These are phyloP conservation scores for Cyberlindnera maritima DNA, from an alignment of 805 yeast species.

Conservation along the genomic window DNA sequence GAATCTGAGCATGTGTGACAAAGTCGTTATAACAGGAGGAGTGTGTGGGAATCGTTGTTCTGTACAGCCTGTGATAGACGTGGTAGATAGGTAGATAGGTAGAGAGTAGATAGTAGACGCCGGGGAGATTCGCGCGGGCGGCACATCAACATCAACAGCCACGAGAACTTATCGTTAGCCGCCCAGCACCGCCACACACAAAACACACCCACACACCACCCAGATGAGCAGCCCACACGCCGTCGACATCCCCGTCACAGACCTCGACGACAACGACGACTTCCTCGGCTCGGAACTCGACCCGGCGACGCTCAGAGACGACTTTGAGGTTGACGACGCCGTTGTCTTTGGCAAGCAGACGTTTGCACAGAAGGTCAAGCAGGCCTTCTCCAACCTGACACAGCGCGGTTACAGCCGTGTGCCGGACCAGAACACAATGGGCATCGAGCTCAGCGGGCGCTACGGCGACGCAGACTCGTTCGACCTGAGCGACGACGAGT, in stretches of 20 bases:
- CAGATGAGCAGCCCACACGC: slow-evolving; percentile 28
- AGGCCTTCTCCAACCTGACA: slow-evolving; percentile 7
- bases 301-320: slow-evolving; percentile 24
- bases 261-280: slow-evolving; percentile 44
- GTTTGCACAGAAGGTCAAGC: slow-evolving; percentile 10
- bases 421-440: slow-evolving; percentile 15
- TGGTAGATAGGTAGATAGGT: too few species aligned
- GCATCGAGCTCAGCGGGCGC: slow-evolving; percentile 22
- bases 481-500: slow-evolving; percentile 30
- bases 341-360: slow-evolving; percentile 12
- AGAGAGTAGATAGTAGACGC: too few species aligned
- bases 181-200: too few species aligned
- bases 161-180: too few species aligned
- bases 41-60: too few species aligned
- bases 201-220: neutral
- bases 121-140: too few species aligned
- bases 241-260: slow-evolving; percentile 54
- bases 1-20: too few species aligned
- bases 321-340: slow-evolving; percentile 22
- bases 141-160: too few species aligned
- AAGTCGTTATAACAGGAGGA: too few species aligned
- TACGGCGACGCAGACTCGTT: slow-evolving; percentile 24
- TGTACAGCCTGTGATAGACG: too few species aligned
- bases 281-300: slow-evolving; percentile 27
- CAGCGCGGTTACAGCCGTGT: slow-evolving; percentile 17